phyloP scores from a whole-genome alignment of 2,329 filamentous ascomycete genomes.

The Coniochaeta sp. region DNA sequence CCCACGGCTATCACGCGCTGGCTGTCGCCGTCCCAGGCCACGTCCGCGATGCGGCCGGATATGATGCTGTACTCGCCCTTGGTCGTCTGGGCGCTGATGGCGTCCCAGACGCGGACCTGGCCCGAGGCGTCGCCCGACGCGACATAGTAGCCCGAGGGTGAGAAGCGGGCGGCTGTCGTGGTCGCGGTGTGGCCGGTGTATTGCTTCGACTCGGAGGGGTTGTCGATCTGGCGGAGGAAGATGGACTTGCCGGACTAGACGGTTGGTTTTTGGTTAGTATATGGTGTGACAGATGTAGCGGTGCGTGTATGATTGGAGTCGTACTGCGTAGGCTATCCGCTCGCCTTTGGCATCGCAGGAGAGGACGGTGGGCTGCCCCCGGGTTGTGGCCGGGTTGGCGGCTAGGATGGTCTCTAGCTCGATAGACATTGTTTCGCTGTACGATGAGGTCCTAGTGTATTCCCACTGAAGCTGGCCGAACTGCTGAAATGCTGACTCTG shows the following conservation, averaged over 20 bases:
- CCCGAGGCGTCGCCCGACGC: constrained; percentile 86
- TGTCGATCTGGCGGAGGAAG: constrained; percentile 90
- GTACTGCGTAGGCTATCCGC: constrained; percentile 84
- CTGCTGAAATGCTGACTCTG: background rate
- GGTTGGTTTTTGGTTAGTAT: constrained; percentile 1
- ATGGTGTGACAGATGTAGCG: background rate
- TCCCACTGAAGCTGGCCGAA: background rate
- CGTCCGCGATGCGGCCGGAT: constrained; percentile 88
- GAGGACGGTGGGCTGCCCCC: constrained; percentile 83
- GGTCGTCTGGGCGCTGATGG: constrained; percentile 73
- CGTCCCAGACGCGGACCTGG: constrained; percentile 86
- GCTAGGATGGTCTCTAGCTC: constrained; percentile 67
- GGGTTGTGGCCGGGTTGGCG: constrained; percentile 71
- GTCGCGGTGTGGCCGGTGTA: constrained; percentile 85
- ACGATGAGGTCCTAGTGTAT: background rate
- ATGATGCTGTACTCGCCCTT: constrained; percentile 95
- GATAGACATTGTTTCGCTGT: constrained; percentile 38
- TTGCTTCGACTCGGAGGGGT: constrained; percentile 76
- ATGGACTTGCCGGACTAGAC: constrained; percentile 86
- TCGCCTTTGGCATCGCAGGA: constrained; percentile 85
- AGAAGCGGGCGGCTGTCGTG: constrained; percentile 89
- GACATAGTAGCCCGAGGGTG: constrained; percentile 89
- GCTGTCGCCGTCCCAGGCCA: constrained; percentile 96
- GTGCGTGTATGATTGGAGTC: constrained; percentile 17
- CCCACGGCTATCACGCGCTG: constrained; percentile 95